These are phyloP conservation scores for Glycine latifolia DNA, from an alignment of 306 rosid species.

Conservation along the genomic window DNA sequence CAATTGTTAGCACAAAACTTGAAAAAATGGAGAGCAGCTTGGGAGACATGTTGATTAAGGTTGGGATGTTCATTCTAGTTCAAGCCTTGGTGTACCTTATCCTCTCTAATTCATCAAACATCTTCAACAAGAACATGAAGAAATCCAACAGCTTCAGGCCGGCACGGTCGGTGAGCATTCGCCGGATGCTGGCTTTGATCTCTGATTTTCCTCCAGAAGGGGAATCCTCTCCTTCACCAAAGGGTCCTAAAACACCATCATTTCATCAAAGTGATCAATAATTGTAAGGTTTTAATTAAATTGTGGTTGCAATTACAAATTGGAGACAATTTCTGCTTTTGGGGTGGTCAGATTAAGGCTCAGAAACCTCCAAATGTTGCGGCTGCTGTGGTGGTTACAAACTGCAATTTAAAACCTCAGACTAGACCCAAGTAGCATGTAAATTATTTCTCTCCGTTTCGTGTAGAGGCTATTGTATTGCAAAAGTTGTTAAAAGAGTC, in stretches of 20 bases:
- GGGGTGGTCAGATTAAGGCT: too few species aligned
- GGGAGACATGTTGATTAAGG: slow-evolving; percentile 66
- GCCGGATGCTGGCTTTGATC: slow-evolving; percentile 69
- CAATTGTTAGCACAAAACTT: not conserved
- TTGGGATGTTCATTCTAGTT: slow-evolving; percentile 64
- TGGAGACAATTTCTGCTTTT: too few species aligned
- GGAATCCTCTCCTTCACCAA: slow-evolving; percentile 67
- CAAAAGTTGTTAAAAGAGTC: not conserved
- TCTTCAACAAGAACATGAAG: slow-evolving; percentile 64
- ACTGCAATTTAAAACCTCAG: not conserved
- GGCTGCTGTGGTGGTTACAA: not conserved
- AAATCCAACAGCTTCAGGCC: slow-evolving; percentile 72
- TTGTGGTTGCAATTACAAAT: not conserved
- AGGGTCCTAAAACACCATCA: slow-evolving; percentile 47
- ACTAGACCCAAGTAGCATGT: not conserved
- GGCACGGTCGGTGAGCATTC: slow-evolving; percentile 71
- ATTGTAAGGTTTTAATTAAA: not conserved
- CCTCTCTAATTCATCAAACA: slow-evolving; percentile 77
- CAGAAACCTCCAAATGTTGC: not conserved
- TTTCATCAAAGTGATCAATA: not conserved
- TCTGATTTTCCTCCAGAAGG: slow-evolving; percentile 74
- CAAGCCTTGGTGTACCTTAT: slow-evolving; percentile 84
- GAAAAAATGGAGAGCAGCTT: slow-evolving; percentile 53
- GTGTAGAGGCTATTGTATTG: slow-evolving; percentile 21
- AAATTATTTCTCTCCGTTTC: slow-evolving; percentile 2